These are phyloP conservation scores for Clathrospora elynae DNA, from an alignment of 2,329 filamentous ascomycete species.

Conservation along the genomic window DNA sequence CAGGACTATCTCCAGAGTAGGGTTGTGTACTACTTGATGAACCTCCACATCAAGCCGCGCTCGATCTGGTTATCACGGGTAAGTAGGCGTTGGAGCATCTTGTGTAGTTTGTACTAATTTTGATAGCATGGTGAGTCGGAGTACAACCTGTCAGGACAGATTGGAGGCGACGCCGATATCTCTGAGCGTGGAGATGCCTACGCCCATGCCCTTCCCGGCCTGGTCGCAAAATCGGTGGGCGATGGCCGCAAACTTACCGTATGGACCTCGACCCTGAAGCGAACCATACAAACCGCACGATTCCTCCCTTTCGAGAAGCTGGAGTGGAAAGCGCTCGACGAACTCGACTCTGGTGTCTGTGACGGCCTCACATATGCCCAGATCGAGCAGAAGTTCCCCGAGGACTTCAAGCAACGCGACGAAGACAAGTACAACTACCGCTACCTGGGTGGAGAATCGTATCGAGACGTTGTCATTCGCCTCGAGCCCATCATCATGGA, in stretches of 20 bases:
- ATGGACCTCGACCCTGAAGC: conserved; percentile 76
- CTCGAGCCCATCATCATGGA: conserved; percentile 99
- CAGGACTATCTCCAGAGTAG: conserved; percentile 95
- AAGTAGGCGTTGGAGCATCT: conserved; percentile 47
- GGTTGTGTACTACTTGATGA: conserved; percentile 98
- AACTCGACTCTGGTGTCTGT: conserved; percentile 94
- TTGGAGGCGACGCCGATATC: conserved; percentile 88
- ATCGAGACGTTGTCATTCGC: conserved; percentile 95
- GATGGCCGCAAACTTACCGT: conserved; percentile 71
- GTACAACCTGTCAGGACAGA: conserved; percentile 88
- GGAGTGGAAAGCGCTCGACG: conserved; percentile 97
- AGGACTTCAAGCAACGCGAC: conserved; percentile 93
- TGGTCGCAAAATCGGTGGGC: conserved; percentile 84
- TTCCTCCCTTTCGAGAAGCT: conserved; percentile 92
- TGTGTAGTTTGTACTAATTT: conserved; percentile 18
- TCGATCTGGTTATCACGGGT: conserved; percentile 96
- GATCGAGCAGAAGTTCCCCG: conserved; percentile 87
- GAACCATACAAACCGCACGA: conserved; percentile 89
- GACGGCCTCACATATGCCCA: conserved; percentile 96
- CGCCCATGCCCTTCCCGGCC: conserved; percentile 78
- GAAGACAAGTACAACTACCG: conserved; percentile 99
- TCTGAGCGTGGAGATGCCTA: conserved; percentile 88
- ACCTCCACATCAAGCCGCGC: conserved; percentile 93
- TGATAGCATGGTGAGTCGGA: conserved; percentile 87
- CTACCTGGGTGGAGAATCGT: conserved; percentile 93